Conservation (phyloP, 2,329 filamentous ascomycete genomes). For the Coniochaeta sp. region DNA sequence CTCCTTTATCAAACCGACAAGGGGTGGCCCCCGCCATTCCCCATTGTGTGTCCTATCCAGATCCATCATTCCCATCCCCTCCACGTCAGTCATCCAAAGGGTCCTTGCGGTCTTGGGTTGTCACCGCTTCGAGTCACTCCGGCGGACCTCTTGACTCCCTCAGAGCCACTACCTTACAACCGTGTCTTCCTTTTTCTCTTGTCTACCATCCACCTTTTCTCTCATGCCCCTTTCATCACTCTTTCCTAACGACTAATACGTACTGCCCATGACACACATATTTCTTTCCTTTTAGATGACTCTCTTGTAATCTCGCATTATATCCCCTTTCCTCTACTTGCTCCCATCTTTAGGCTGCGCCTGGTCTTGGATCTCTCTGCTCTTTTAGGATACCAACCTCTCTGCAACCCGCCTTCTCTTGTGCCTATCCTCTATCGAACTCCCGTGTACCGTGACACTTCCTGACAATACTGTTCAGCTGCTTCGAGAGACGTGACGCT, state of each 20-base stretch:
- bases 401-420: background rate
- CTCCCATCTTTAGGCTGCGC: background rate
- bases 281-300: background rate
- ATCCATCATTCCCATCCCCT: background rate
- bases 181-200: background rate
- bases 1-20: background rate
- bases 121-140: conserved; percentile 2
- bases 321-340: background rate
- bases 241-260: background rate
- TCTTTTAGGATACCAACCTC: background rate
- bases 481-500: background rate
- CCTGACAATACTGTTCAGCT: no score
- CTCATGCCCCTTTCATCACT: background rate
- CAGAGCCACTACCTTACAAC: background rate
- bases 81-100: no score
- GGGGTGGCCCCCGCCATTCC: background rate
- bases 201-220: no score
- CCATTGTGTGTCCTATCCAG: background rate
- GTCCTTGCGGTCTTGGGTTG: background rate
- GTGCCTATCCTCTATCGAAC: background rate
- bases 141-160: background rate
- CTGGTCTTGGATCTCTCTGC: background rate
- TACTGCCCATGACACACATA: background rate
- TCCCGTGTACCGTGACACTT: background rate
- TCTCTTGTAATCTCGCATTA: background rate